A percentile compares a stretch with the other conserved stretches of the same genome.
Evolutionary conservation across 139 green algal genomes (phyloP).

Genomic region (Zygnema circumcarinatum): DNA sequence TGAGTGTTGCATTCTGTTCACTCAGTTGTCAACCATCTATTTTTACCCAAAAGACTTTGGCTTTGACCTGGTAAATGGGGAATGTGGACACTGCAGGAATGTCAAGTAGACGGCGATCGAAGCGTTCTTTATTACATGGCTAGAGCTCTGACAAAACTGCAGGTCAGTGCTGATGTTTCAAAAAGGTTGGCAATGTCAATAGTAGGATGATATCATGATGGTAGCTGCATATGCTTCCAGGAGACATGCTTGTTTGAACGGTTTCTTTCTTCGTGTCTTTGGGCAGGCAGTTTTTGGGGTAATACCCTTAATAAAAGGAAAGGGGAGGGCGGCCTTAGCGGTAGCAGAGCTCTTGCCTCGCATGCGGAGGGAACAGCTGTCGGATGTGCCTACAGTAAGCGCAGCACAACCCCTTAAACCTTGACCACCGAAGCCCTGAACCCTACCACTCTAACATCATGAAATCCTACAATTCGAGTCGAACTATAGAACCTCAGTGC

Average conservation of each 20-base stretch:
- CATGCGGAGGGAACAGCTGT: conserved; percentile 74
- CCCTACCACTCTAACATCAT: too few species aligned
- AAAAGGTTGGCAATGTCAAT: too few species aligned
- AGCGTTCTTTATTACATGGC: conserved; percentile 76
- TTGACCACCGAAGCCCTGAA: too few species aligned
- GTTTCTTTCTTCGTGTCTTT: neutral
- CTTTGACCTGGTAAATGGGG: too few species aligned
- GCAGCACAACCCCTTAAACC: too few species aligned
- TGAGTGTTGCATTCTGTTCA: conserved; percentile 8
- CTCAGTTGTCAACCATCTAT: neutral
- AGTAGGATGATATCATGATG: too few species aligned
- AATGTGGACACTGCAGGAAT: conserved; percentile 67
- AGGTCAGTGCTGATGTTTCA: conserved; percentile 68
- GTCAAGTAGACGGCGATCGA: conserved; percentile 76
- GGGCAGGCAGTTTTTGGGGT: conserved; percentile 68
- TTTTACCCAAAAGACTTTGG: conserved; percentile 15
- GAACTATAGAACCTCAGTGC: too few species aligned
- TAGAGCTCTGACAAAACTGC: conserved; percentile 75
- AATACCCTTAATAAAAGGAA: conserved; percentile 77
- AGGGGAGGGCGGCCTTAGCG: conserved; percentile 71
- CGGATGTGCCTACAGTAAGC: conserved; percentile 11
- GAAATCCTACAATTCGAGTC: too few species aligned
- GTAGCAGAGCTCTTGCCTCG: conserved; percentile 77
- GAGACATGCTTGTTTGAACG: neutral
- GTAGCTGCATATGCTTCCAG: too few species aligned